phyloP scores from a whole-genome alignment of 2,329 filamentous ascomycete genomes.

The Epichloe hybrida region DNA sequence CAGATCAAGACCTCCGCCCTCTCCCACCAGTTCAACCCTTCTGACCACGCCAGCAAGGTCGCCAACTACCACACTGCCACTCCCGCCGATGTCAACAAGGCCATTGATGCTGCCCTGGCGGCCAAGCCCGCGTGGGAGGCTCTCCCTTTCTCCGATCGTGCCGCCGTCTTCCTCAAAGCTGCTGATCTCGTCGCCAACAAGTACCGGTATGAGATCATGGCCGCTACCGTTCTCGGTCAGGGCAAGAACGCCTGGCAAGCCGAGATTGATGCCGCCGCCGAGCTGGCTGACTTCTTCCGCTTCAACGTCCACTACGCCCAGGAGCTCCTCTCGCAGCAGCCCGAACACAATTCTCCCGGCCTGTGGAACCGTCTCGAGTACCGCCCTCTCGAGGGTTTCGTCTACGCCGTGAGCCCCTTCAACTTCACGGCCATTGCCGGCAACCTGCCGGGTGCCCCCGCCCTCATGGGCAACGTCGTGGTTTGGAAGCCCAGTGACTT shows the following conservation, averaged over 20 bases:
- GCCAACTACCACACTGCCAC: constrained; percentile 79
- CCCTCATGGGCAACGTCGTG: constrained; percentile 85
- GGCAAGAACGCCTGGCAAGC: constrained; percentile 98
- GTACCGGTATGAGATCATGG: constrained; percentile 95
- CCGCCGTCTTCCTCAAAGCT: constrained; percentile 89
- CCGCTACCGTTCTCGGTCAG: constrained; percentile 87
- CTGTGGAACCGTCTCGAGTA: constrained; percentile 90
- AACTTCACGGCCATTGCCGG: constrained; percentile 95
- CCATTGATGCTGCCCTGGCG: constrained; percentile 74
- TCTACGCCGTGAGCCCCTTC: constrained; percentile 89
- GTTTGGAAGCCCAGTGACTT: constrained; percentile 93
- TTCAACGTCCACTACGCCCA: constrained; percentile 93
- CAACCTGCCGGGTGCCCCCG: constrained; percentile 72
- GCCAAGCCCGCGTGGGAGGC: constrained; percentile 79
- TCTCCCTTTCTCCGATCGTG: constrained; percentile 83
- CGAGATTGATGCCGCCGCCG: constrained; percentile 93
- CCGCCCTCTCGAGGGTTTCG: constrained; percentile 83
- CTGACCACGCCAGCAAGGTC: constrained; percentile 61
- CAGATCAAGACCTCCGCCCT: constrained; percentile 54
- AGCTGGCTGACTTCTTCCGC: constrained; percentile 82
- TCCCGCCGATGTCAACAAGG: constrained; percentile 57
- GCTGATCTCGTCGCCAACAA: constrained; percentile 82
- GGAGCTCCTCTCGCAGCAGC: constrained; percentile 80
- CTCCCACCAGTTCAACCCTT: constrained; percentile 66
- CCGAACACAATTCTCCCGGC: constrained; percentile 65